A percentile compares a stretch with the other conserved stretches of the same genome.
Evolutionary conservation across 2,329 filamentous ascomycete species (phyloP).

Genomic region (Dichotomopilus funicola): DNA sequence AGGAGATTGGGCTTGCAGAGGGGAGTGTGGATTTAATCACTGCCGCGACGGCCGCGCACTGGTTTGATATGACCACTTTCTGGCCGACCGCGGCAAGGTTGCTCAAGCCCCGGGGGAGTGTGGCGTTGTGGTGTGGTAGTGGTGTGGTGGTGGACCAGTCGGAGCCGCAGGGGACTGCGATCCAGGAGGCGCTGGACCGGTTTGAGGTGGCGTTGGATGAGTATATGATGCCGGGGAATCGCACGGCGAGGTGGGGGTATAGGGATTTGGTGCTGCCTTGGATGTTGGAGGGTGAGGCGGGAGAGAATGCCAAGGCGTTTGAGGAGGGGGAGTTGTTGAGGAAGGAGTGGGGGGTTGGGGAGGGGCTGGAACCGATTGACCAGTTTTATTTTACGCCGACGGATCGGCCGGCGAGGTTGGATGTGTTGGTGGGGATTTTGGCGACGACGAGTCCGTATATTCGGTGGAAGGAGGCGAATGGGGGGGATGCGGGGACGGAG

Average conservation of each 20-base stretch:
- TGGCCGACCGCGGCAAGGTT: neutral
- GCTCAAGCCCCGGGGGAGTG: neutral
- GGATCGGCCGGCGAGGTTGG: neutral
- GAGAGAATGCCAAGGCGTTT: neutral
- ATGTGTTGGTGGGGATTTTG: neutral
- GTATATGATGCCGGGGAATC: neutral
- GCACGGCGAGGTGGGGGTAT: neutral
- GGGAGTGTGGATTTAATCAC: neutral
- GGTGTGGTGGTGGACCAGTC: neutral
- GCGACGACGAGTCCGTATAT: neutral
- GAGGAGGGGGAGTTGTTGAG: neutral
- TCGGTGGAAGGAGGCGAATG: neutral
- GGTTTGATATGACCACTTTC: constrained; percentile 1
- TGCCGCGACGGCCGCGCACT: neutral
- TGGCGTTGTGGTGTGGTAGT: neutral
- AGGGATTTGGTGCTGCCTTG: neutral
- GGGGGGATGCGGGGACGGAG: neutral
- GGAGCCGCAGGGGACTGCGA: neutral
- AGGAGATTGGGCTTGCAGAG: neutral
- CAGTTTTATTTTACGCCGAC: neutral
- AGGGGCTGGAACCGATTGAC: neutral
- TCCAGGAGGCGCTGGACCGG: neutral
- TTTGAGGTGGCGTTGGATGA: neutral
- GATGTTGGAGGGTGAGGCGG: neutral
- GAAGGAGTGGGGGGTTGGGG: neutral